Evolutionary conservation across 805 yeast species (phyloP), one percentile per base, ranked within the genome.

Genomic region (Candida schatavii): DNA sequence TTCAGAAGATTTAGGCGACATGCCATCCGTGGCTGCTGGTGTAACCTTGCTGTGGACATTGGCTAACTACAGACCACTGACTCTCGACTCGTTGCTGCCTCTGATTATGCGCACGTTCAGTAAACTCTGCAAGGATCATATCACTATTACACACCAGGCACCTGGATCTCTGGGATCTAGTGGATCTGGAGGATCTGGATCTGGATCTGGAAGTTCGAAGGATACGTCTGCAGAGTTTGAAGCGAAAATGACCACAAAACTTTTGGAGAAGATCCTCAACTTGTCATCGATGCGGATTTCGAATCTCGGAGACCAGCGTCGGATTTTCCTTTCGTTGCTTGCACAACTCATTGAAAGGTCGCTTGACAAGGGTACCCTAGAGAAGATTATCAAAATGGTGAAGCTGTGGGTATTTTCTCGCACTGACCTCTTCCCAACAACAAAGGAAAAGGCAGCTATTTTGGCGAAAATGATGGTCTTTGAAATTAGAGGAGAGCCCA

Each of bases 371-470:
- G 80, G 77, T 19, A 77, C 93, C 6, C 69, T 90, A 46, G 78
- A 78, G 46, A 84, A 83, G 55, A 85, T 93, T 35, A 80, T 91
- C 20, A 73, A 74, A 22, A 81, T 89, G 48, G 91, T 90, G 1
- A 79, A 90, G 54, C 75, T 76, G 13, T 93, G 99, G 99, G 91
- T 90, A 0, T 89, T 95, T 56, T 78, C 88, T 2, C 78, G 83
- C 43, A 71, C 80, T 3, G 96, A 88, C 49, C 72, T 88, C 18
- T 89, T 89, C 70, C 99, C 99, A 3, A 88, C 98, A 0, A 81
- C 85, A 2, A 95, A 93, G 58, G 99, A 93, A 56, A 93, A 93
- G 59, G 96, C 98, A 1, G 97, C 96, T 0, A 83, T 93, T 31
- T 69, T 93, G 43, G 78, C 90, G 11, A 93, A 93, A 63, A 89